Base-by-base conservation (phyloP, 192 early-diverging fungal species). In the Oehlia diaphana region DNA sequence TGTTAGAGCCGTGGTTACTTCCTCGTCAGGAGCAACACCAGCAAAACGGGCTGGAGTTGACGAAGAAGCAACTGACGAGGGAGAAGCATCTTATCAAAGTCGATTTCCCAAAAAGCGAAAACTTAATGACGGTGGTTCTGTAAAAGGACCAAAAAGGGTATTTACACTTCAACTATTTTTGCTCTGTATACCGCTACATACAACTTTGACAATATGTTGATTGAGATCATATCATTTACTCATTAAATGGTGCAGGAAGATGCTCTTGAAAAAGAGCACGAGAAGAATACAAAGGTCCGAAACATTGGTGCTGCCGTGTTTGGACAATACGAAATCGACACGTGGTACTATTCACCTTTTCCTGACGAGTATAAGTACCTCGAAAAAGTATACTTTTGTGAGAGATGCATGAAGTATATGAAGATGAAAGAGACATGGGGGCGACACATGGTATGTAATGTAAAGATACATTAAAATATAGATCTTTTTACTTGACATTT, bases 321-420 rank as follows among this genome's bases (percentile, higher is more conserved):
- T 68, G 97, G 95, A 19, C 81, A 85, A 42, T 95, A 93, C 83
- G 90, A 92, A 66, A 96, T 99, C n/a, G 88, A 91, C 28, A 93
- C 95, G 0, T 98, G 97, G 98, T 98, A 98, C 81, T 82, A 91
- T 69, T 93, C 97, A n/a, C 96, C 96, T 9, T 99, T 95, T 78
- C 98, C 98, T 4, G 92, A 90, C 62, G 96, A 96, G 79, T 98
- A 96, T 83, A 89, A 92, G 62, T 81, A 85, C 5, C 85, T 91
- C 31, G 85, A 89, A 61, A 86, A 86, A 26, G 84, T 98, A 37
- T 97, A 93, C 72, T 87, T 98, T 28, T 99, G 98, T 84, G 95
- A 98, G 77, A 88, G 88, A 68, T 99, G 98, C 79, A 85, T 99
- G 63, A 96, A 96, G 80, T 99, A 99, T 80, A 96, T 98, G 92